Evolutionary conservation across 495 filamentous ascomycete genomes (phyloP).

Genomic region (Daldinia bambusicola): DNA sequence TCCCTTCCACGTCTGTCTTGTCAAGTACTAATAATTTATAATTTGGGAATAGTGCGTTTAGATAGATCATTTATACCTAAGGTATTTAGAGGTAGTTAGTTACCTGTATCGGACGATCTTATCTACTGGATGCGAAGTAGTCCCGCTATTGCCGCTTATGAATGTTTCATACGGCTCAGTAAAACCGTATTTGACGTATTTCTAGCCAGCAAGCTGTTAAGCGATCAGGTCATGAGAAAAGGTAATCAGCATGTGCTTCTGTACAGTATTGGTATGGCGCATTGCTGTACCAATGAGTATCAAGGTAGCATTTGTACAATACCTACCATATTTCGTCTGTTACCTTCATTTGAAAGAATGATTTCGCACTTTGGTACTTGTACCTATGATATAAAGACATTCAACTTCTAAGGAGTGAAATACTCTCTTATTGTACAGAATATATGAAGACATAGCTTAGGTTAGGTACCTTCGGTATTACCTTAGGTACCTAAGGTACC

Average conservation of each 20-base stretch:
- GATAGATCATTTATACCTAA: neutral
- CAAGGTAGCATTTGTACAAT: neutral
- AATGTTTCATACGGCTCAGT: neutral
- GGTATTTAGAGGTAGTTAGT: too few relatives aligned
- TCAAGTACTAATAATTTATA: neutral
- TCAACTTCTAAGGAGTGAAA: neutral
- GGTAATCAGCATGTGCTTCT: neutral
- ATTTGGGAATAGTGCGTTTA: slow-evolving; percentile 9
- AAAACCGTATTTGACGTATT: neutral
- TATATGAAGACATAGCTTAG: too few relatives aligned
- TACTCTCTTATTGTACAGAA: too few relatives aligned
- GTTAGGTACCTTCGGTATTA: too few relatives aligned
- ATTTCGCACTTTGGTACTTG: neutral
- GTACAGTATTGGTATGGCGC: neutral
- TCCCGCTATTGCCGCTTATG: neutral
- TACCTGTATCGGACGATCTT: neutral
- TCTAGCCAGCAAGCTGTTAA: neutral
- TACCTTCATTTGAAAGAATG: too few relatives aligned
- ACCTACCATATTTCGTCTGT: too few relatives aligned
- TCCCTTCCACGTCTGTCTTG: neutral
- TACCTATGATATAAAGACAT: neutral
- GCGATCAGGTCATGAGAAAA: neutral
- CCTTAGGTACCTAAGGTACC: too few relatives aligned
- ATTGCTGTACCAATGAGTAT: neutral
- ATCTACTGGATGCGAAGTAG: neutral